Evolutionary conservation across 306 rosid species (phyloP).

Genomic region (Pueraria montana): DNA sequence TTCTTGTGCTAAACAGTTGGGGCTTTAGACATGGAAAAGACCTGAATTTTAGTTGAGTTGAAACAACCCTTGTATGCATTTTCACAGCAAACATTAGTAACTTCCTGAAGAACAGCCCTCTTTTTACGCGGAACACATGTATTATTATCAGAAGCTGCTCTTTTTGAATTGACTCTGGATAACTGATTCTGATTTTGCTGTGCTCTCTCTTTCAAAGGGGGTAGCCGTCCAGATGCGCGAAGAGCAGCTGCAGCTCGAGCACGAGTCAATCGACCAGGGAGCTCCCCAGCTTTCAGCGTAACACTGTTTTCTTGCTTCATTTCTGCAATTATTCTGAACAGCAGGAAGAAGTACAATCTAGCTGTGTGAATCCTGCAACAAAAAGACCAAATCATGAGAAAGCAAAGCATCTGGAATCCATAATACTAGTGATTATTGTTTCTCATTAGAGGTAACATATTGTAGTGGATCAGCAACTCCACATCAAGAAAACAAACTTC

Average conservation of each 20-base stretch:
- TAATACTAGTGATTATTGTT: not conserved
- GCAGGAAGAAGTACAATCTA: slow-evolving; percentile 34
- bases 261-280: slow-evolving; percentile 76
- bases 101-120: slow-evolving; percentile 79
- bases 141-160: slow-evolving; percentile 50
- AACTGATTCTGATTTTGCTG: slow-evolving; percentile 56
- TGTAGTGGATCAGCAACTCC: slow-evolving; percentile 4
- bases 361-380: slow-evolving; percentile 56
- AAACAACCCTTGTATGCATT: slow-evolving; percentile 24
- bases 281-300: slow-evolving; percentile 51
- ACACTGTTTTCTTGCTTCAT: slow-evolving; percentile 76
- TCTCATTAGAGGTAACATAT: not conserved
- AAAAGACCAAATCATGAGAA: slow-evolving; percentile 36
- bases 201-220: slow-evolving; percentile 57
- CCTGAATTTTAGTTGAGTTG: slow-evolving; percentile 71
- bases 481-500: slow-evolving; percentile 19
- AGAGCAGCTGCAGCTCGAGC: slow-evolving; percentile 78
- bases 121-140: slow-evolving; percentile 60
- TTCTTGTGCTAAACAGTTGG: slow-evolving; percentile 1
- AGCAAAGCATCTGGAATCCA: slow-evolving; percentile 22
- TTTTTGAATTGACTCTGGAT: slow-evolving; percentile 56
- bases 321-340: slow-evolving; percentile 56
- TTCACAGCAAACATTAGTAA: slow-evolving; percentile 69
- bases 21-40: slow-evolving; percentile 33
- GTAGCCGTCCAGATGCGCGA: slow-evolving; percentile 59